Evolutionary conservation across 2,329 filamentous ascomycete species (phyloP), one percentile per base, ranked within the genome.

Genomic region (Cercospora sp.): DNA sequence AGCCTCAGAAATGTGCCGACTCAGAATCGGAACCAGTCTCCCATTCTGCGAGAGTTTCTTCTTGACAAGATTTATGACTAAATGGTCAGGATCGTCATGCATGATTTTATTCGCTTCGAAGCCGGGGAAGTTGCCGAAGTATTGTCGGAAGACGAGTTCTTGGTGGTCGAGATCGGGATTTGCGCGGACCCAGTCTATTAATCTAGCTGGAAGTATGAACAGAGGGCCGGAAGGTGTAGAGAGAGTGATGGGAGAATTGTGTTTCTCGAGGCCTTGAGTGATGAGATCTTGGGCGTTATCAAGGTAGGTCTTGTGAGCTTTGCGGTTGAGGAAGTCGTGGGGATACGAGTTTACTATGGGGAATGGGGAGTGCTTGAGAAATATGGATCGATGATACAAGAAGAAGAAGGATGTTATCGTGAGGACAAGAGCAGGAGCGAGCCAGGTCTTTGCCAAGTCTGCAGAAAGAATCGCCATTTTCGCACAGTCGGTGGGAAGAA

Each of bases 81-180:
- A 18, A 30, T 63, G 60, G 26, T 62, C 45, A 43, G 66, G 18
- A 63, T 66, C 40, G 53, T 63, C 40, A 40, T 59, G 37, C 24
- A 62, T 28, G 26, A 51, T 32, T 18, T n/a, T 18, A 28, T 69
- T 69, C 21, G 66, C 67, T 59, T 72, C 71, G 28, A 71, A 72
- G 8, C 68, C 70, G 4, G 71, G 68, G 28, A 65, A 68, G 21
- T 63, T 53, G 40, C 64, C 66, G 43, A 71, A 72, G 34, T 70
- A 68, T 26, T 72, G 70, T 34, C 69, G 65, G 13, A 66, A 55
- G 40, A 71, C 51, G 16, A 69, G 60, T 43, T 69, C 65, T 49
- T 71, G 65, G 58, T 67, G 68, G 53, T 68, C 55, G 61, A 71
- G 63, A 37, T 71, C 63, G 21, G 59, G 43, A 74, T 80, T 64